phyloP scores from a whole-genome alignment of 2,329 filamentous ascomycete genomes.

The Aspergillus spinulosporus region DNA sequence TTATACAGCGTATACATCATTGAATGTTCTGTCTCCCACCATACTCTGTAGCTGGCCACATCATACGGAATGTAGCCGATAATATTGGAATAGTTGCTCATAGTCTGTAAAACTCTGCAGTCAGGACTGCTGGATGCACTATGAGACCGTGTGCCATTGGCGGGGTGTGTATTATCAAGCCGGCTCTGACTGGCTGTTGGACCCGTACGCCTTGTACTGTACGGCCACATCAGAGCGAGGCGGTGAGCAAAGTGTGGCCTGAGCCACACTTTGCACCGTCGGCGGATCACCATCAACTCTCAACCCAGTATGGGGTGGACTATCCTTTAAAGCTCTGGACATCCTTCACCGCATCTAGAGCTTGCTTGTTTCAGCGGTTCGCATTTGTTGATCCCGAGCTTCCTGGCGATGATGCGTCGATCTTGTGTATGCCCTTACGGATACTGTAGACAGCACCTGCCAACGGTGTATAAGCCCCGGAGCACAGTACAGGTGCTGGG shows the following conservation, averaged over 20 bases:
- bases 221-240: slow-evolving; percentile 9
- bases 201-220: background rate
- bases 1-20: background rate
- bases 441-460: background rate
- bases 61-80: no score
- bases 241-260: slow-evolving; percentile 11
- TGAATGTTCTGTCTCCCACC: background rate
- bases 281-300: background rate
- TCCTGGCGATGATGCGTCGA: no score
- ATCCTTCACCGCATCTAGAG: background rate
- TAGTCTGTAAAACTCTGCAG: background rate
- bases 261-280: slow-evolving; percentile 9
- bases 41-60: background rate
- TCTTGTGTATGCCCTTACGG: background rate
- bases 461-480: background rate
- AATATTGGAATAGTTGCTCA: background rate
- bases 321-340: background rate
- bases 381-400: no score
- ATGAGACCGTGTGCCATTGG: slow-evolving; percentile 1
- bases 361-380: no score
- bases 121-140: slow-evolving; percentile 1
- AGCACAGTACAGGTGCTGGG: no score
- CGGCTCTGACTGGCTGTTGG: slow-evolving; percentile 14
- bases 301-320: background rate
- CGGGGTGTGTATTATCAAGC: slow-evolving; percentile 12